Evolutionary conservation across 176 grass and related monocot species (phyloP).

Genomic region (Lolium perenne): DNA sequence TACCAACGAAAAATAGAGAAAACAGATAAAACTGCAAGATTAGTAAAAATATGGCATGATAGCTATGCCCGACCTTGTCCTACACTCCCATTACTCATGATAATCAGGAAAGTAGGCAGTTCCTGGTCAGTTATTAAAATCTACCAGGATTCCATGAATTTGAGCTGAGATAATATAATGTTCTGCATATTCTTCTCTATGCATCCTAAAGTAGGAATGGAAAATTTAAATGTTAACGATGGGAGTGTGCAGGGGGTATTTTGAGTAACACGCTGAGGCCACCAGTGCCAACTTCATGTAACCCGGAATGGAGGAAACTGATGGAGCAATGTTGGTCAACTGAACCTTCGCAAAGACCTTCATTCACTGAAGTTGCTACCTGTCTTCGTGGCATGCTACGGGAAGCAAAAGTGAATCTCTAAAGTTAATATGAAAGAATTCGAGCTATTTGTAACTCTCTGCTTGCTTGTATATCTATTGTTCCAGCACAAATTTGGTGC

Average conservation of each 20-base stretch:
- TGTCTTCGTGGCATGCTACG: slow-evolving; percentile 58
- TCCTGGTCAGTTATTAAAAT: background rate
- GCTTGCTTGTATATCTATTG: background rate
- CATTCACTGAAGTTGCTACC: slow-evolving; percentile 73
- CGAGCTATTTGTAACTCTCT: background rate
- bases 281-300: slow-evolving; percentile 68
- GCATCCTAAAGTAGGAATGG: background rate
- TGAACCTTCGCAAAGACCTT: slow-evolving; percentile 67
- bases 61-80: background rate
- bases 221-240: background rate
- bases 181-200: slow-evolving; percentile 3
- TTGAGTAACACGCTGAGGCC: slow-evolving; percentile 84
- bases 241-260: slow-evolving; percentile 65
- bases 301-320: slow-evolving; percentile 72
- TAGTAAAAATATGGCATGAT: background rate
- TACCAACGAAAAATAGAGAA: background rate
- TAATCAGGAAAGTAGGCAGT: background rate
- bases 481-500: background rate
- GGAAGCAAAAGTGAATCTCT: slow-evolving; percentile 39
- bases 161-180: slow-evolving; percentile 9
- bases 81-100: background rate
- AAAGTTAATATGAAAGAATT: slow-evolving; percentile 36
- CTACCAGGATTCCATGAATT: background rate
- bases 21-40: background rate
- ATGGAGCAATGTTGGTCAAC: slow-evolving; percentile 93